phyloP scores from a whole-genome alignment of 2,329 filamentous ascomycete genomes.

The Cladosporium sp. region DNA sequence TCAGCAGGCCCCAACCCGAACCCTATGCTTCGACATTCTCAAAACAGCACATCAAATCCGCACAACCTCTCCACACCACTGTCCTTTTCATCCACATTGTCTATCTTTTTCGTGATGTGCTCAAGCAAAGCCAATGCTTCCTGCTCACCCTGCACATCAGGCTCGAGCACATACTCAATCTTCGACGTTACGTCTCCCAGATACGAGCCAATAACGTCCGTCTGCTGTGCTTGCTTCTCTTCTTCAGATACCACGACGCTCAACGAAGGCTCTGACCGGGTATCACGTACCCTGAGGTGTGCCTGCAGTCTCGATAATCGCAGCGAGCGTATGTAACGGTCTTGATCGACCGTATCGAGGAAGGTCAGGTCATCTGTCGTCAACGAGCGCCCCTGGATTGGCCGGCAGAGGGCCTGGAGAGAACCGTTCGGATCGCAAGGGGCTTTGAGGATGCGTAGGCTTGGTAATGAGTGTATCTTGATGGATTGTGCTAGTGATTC shows the following conservation, averaged over 20 bases:
- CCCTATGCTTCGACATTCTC: background rate
- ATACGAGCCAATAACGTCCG: slow-evolving; percentile 61
- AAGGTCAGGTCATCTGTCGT: slow-evolving; percentile 44
- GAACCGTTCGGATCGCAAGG: slow-evolving; percentile 69
- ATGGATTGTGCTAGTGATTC: slow-evolving; percentile 66
- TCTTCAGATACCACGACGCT: slow-evolving; percentile 56
- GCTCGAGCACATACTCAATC: slow-evolving; percentile 61
- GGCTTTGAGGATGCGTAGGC: slow-evolving; percentile 59
- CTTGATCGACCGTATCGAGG: slow-evolving; percentile 16
- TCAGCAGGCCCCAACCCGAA: background rate
- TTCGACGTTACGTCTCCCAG: slow-evolving; percentile 60
- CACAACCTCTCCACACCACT: background rate
- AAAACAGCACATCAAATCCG: background rate
- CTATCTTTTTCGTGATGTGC: background rate
- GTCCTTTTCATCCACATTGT: background rate
- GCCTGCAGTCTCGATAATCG: slow-evolving; percentile 60
- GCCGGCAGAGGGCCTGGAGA: slow-evolving; percentile 69
- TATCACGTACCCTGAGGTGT: slow-evolving; percentile 63
- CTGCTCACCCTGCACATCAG: slow-evolving; percentile 46
- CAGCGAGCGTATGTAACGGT: slow-evolving; percentile 29
- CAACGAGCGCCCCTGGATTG: slow-evolving; percentile 56
- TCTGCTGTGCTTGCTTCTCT: slow-evolving; percentile 50
- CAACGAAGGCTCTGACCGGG: slow-evolving; percentile 56
- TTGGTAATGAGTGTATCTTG: slow-evolving; percentile 61
- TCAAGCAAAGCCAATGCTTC: background rate